Conservation (phyloP, 2,329 filamentous ascomycete genomes). For the Microcyclosporella mali region DNA sequence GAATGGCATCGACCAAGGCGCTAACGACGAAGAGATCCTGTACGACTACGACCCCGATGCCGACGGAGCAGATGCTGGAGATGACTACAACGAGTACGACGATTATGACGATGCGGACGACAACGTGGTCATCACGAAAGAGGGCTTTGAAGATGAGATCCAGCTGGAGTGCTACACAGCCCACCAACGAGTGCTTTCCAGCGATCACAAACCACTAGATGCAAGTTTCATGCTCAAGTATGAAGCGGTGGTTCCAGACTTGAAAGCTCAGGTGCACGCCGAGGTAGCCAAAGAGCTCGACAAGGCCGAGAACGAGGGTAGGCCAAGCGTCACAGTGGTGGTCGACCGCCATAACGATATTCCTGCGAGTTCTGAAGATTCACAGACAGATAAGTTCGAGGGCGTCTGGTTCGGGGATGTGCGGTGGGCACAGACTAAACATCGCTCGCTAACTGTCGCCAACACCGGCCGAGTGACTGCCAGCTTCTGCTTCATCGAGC, state of each 20-base stretch:
- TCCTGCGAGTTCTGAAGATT: conserved; percentile 10
- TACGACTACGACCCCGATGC: conserved; percentile 86
- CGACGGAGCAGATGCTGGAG: conserved; percentile 54
- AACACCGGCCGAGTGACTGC: conserved; percentile 84
- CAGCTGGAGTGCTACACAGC: conserved; percentile 68
- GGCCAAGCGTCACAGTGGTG: conserved; percentile 65
- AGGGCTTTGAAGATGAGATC: conserved; percentile 52
- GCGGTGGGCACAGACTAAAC: conserved; percentile 60
- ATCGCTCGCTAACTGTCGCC: conserved; percentile 70
- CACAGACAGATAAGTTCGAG: conserved; percentile 34
- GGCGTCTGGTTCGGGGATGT: conserved; percentile 75
- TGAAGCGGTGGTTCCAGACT: conserved; percentile 75
- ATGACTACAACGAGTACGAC: conserved; percentile 53
- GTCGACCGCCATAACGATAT: conserved; percentile 55
- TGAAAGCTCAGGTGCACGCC: conserved; percentile 76
- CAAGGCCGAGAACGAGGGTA: conserved; percentile 81
- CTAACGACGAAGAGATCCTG: conserved; percentile 72
- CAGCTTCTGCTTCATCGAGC: conserved; percentile 71
- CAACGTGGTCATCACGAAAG: conserved; percentile 50
- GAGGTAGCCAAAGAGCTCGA: conserved; percentile 86
- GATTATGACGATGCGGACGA: conserved; percentile 43
- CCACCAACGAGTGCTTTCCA: conserved; percentile 83
- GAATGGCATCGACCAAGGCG: conserved; percentile 65
- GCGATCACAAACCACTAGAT: conserved; percentile 88
- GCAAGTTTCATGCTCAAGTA: conserved; percentile 80